These are phyloP conservation scores for Coniochaeta hoffmannii DNA, from an alignment of 2,329 filamentous ascomycete species.

Conservation along the genomic window DNA sequence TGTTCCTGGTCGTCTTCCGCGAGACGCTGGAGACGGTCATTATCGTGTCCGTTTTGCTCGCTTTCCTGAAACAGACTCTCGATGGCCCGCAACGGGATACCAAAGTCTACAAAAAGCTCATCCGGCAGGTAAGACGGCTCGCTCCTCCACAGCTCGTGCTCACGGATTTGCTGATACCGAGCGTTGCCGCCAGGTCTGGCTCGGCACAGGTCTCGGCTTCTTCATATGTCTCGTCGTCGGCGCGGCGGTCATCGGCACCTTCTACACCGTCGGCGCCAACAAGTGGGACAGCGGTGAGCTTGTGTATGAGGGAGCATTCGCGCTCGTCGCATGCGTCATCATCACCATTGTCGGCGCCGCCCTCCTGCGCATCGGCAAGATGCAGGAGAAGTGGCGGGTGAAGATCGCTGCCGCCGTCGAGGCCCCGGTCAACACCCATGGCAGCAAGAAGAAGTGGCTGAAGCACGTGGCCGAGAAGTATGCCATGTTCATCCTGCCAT, in stretches of 20 bases:
- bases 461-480: slow-evolving; percentile 69
- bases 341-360: slow-evolving; percentile 77
- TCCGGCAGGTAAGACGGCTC: slow-evolving; percentile 46
- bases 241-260: slow-evolving; percentile 58
- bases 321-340: slow-evolving; percentile 66
- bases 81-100: slow-evolving; percentile 54
- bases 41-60: slow-evolving; percentile 78
- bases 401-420: slow-evolving; percentile 70
- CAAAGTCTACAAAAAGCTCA: slow-evolving; percentile 57
- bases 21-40: slow-evolving; percentile 78
- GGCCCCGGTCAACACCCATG: slow-evolving; percentile 32
- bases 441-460: slow-evolving; percentile 36
- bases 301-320: slow-evolving; percentile 76
- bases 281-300: slow-evolving; percentile 62
- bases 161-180: background rate
- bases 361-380: slow-evolving; percentile 71
- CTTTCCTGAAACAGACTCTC: slow-evolving; percentile 78
- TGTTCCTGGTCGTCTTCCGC: slow-evolving; percentile 88
- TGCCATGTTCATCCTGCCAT: slow-evolving; percentile 78
- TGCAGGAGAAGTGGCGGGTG: slow-evolving; percentile 80
- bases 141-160: background rate
- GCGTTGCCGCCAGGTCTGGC: slow-evolving; percentile 49
- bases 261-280: slow-evolving; percentile 61
- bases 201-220: slow-evolving; percentile 51
- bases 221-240: slow-evolving; percentile 56